phyloP scores from a whole-genome alignment of 2,329 filamentous ascomycete species.

The Monilinia aucupariae region DNA sequence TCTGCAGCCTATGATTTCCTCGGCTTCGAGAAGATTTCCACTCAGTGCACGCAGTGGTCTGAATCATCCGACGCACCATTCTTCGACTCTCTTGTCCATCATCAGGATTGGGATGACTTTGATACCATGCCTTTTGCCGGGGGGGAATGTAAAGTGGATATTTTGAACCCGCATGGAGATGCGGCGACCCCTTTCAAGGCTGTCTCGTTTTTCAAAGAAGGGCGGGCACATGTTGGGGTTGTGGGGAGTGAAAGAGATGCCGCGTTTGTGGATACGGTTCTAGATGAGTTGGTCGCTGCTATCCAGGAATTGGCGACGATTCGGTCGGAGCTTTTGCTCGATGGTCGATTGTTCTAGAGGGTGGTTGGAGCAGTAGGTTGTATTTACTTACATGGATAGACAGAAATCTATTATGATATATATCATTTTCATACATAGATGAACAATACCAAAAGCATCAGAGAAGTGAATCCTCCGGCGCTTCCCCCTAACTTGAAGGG shows the following conservation, averaged over 20 bases:
- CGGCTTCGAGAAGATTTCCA: constrained; percentile 36
- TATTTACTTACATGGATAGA: not conserved
- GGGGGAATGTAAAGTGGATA: constrained; percentile 31
- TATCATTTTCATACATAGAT: not conserved
- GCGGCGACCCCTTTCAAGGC: constrained; percentile 41
- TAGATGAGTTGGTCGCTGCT: constrained; percentile 32
- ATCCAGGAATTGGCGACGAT: constrained; percentile 24
- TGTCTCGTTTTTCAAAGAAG: constrained; percentile 41
- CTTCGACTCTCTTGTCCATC: constrained; percentile 38
- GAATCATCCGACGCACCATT: constrained; percentile 22
- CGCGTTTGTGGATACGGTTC: constrained; percentile 35
- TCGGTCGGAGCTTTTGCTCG: constrained; percentile 18
- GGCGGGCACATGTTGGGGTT: constrained; percentile 40
- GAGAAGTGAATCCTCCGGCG: not conserved
- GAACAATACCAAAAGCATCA: not conserved
- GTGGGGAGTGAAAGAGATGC: constrained; percentile 41
- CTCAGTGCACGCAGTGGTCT: constrained; percentile 36
- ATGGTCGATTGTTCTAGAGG: constrained; percentile 14
- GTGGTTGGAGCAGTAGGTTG: not conserved
- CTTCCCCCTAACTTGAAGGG: not conserved
- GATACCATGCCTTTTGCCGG: constrained; percentile 41
- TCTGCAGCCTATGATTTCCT: constrained; percentile 36
- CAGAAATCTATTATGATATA: too few relatives aligned
- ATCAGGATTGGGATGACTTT: constrained; percentile 37
- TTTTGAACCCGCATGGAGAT: constrained; percentile 39